Percentiles rank a stretch among this genome's conserved stretches.
These are phyloP conservation scores for Isatis tinctoria DNA, from an alignment of 345 rosid species.

Conservation along the genomic window DNA sequence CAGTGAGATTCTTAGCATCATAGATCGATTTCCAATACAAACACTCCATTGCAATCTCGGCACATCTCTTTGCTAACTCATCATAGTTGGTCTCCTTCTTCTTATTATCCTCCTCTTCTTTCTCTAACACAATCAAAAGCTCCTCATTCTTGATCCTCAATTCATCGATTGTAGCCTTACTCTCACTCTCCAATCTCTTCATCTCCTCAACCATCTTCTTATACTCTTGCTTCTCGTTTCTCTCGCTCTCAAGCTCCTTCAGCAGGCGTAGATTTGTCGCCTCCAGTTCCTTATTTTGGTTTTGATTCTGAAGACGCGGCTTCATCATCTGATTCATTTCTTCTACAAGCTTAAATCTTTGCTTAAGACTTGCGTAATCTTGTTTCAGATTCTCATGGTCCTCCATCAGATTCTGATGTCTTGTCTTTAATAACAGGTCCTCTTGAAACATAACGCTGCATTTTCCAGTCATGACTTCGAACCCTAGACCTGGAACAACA, in stretches of 20 bases:
- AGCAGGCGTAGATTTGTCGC: background rate
- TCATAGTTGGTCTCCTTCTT: background rate
- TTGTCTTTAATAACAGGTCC: background rate
- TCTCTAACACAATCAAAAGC: background rate
- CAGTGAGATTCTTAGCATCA: background rate
- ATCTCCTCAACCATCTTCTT: constrained; percentile 9
- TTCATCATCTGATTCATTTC: background rate
- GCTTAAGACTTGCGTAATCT: background rate
- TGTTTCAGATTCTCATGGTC: background rate
- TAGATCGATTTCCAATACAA: background rate
- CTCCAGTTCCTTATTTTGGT: background rate
- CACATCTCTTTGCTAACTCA: background rate
- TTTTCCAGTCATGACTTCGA: constrained; percentile 3
- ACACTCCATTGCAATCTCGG: background rate
- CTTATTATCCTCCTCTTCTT: background rate
- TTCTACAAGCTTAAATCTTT: background rate
- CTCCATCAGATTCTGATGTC: constrained; percentile 14
- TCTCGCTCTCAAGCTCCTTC: constrained; percentile 19
- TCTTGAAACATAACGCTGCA: background rate
- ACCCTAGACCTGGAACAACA: constrained; percentile 11
- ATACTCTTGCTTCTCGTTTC: background rate
- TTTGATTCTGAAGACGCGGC: background rate
- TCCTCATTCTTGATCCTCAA: background rate
- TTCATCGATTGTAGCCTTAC: background rate
- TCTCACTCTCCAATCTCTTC: background rate